These are phyloP conservation scores for Aspergillus transmontanensis DNA, from an alignment of 2,329 filamentous ascomycete species.

Conservation along the genomic window DNA sequence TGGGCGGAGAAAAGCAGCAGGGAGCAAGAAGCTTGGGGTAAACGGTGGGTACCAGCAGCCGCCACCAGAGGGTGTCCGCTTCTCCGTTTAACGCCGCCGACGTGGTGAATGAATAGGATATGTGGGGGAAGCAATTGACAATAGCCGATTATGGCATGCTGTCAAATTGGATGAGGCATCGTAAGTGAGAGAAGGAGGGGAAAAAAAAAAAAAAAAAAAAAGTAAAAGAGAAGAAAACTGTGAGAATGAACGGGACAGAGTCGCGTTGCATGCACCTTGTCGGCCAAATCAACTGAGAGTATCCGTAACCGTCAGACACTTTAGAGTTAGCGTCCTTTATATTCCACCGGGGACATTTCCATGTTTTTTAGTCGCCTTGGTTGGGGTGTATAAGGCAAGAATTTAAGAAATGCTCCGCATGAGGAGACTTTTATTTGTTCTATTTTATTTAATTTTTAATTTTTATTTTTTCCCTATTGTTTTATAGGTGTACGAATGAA, in stretches of 20 bases:
- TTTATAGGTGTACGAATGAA: too few species aligned
- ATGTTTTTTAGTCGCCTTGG: not conserved
- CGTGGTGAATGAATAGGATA: conserved; percentile 8
- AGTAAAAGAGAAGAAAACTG: not conserved
- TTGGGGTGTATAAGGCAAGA: not conserved
- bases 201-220: too few species aligned
- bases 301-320: not conserved
- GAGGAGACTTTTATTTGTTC: not conserved
- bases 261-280: conserved; percentile 6
- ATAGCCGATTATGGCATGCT: conserved; percentile 30
- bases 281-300: not conserved
- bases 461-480: too few species aligned
- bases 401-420: not conserved
- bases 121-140: conserved; percentile 2
- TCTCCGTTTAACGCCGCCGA: not conserved
- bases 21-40: conserved; percentile 21
- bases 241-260: not conserved
- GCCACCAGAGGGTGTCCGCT: conserved; percentile 12
- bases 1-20: conserved; percentile 25
- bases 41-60: conserved; percentile 22
- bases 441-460: not conserved
- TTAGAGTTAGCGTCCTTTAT: not conserved
- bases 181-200: not conserved
- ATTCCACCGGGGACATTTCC: not conserved
- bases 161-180: conserved; percentile 28